Evolutionary conservation across 352 stramenopile species (phyloP).

Genomic region (Saprolegnia diclina): DNA sequence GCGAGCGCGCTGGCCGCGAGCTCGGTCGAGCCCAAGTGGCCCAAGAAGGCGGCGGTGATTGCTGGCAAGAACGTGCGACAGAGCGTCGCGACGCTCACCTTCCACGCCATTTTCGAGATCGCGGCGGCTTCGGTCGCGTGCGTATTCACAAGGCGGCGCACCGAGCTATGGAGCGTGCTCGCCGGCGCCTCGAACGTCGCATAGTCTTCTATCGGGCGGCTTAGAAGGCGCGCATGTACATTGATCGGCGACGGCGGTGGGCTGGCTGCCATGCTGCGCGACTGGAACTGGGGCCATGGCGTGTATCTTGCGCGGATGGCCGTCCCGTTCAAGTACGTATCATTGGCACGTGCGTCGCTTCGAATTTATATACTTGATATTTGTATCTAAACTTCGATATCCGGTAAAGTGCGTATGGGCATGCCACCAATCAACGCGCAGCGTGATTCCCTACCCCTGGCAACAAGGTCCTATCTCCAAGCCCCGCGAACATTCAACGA

Average conservation of each 20-base stretch:
- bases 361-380: not conserved
- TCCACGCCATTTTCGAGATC: constrained; percentile 28
- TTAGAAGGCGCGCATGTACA: not conserved
- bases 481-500: no score
- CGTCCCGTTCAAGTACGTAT: not conserved
- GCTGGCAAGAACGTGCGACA: constrained; percentile 22
- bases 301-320: not conserved
- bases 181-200: not conserved
- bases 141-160: not conserved
- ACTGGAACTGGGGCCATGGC: not conserved
- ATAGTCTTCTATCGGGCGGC: not conserved
- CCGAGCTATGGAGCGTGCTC: no score
- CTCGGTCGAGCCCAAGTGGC: constrained; percentile 24
- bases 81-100: constrained; percentile 25
- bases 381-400: not conserved
- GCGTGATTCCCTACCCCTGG: not conserved
- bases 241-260: not conserved
- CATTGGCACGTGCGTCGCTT: not conserved
- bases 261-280: not conserved
- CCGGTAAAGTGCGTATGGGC: not conserved
- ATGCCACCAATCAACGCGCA: not conserved
- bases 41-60: constrained; percentile 23
- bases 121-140: constrained; percentile 17
- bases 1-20: constrained; percentile 19
- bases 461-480: no score